These are phyloP conservation scores for Mycena latifolia DNA, from an alignment of 768 basidiomycete species.

Conservation along the genomic window DNA sequence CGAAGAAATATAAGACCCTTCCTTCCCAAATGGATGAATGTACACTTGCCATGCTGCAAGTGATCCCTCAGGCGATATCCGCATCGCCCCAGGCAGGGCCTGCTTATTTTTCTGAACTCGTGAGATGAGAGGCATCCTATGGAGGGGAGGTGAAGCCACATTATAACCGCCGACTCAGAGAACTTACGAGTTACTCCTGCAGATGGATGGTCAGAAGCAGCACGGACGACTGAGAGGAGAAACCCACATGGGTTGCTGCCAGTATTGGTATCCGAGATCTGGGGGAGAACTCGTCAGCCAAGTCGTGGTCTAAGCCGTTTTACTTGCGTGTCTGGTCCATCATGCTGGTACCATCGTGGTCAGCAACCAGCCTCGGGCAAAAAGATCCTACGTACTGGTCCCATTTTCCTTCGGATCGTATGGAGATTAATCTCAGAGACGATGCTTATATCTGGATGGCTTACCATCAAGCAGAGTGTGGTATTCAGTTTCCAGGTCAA, in stretches of 20 bases:
- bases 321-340: slow-evolving; percentile 76
- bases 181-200: neutral
- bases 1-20: neutral
- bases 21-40: too few relatives aligned
- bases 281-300: neutral
- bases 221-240: slow-evolving; percentile 47
- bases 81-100: slow-evolving; percentile 71
- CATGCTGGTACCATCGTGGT: slow-evolving; percentile 54
- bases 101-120: slow-evolving; percentile 68
- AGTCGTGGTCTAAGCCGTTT: too few relatives aligned
- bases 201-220: neutral
- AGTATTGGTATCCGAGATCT: slow-evolving; percentile 74
- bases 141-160: neutral
- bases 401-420: slow-evolving; percentile 65
- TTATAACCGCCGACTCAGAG: neutral
- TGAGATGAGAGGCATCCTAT: slow-evolving; percentile 65
- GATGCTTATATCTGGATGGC: slow-evolving; percentile 17
- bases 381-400: slow-evolving; percentile 58
- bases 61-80: slow-evolving; percentile 71
- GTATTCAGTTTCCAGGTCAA: slow-evolving; percentile 70
- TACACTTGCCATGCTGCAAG: slow-evolving; percentile 66
- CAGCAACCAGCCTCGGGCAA: too few relatives aligned
- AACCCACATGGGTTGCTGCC: slow-evolving; percentile 79
- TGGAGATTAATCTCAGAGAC: neutral
- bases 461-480: slow-evolving; percentile 67